Evolutionary conservation across 371 early-diverging fungal species (phyloP), one percentile per base, ranked within the genome.

Genomic region (Rhizopus arrhizus): DNA sequence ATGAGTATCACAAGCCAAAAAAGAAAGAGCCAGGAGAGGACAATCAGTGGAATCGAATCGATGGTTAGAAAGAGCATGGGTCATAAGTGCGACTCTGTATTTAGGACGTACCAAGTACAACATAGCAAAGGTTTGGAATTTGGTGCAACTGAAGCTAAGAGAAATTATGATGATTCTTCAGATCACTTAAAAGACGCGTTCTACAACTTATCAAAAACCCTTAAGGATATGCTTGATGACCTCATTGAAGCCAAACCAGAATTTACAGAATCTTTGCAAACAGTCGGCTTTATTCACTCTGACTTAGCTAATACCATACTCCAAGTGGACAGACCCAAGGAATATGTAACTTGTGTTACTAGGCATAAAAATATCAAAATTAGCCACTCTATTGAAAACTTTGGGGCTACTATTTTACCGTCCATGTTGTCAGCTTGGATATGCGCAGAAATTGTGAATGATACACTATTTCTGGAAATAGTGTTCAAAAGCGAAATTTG

Each of bases 211-310:
- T 58, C 58, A 10, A 36, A 43, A 32, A 36, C 46, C 43, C 53
- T 63, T 3, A 58, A 58, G 29, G 58, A 53, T 63, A 58, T 63
- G 53, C 41, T 63, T 22, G 63, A 57, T n/a, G 3, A 46, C 50
- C 45, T 62, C 11, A 16, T 40, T 53, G 53, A 53, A 41, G 40
- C 15, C 41, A 53, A 40, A 11, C 53, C 53, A 41, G 41, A 53
- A 36, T 9, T 40, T 0, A 9, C 22, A 36, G 28, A 28, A 40
- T 41, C 22, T 36, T 7, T 53, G 10, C 38, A 41, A 53, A 41
- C 53, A 11, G 53, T 53, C 29, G 53, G 53, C 38, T 53, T 53
- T 46, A 46, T 62, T 42, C 53, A 62, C 57, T 56, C 57, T 4
- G 62, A 57, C 43, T 53, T 56, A 38, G 35, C 51, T 43, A 50